phyloP scores from a whole-genome alignment of 371 early-diverging fungal genomes.

The Mucor mucedo region DNA sequence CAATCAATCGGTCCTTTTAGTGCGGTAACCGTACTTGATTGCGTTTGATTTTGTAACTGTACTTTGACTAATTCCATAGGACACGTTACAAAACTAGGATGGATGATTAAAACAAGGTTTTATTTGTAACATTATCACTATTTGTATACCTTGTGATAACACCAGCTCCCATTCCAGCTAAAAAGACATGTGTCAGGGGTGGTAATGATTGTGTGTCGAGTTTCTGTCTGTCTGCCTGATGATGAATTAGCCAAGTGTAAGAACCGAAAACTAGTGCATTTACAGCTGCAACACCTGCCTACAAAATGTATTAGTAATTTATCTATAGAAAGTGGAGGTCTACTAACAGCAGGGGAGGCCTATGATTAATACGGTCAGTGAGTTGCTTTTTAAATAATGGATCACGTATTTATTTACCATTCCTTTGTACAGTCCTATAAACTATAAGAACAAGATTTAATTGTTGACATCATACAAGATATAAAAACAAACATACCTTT shows the following conservation, averaged over 20 bases:
- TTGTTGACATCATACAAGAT: neutral
- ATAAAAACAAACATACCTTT: slow-evolving; percentile 45
- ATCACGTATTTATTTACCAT: slow-evolving; percentile 51
- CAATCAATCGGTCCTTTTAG: slow-evolving; percentile 67
- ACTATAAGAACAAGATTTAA: slow-evolving; percentile 31
- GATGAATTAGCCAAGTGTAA: slow-evolving; percentile 59
- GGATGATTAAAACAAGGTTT: neutral
- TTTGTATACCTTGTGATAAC: slow-evolving; percentile 58
- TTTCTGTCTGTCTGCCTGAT: slow-evolving; percentile 30
- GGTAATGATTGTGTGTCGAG: slow-evolving; percentile 12
- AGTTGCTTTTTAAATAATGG: slow-evolving; percentile 1
- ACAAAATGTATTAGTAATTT: slow-evolving; percentile 5
- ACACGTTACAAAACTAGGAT: slow-evolving; percentile 58
- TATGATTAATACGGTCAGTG: slow-evolving; percentile 12
- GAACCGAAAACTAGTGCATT: slow-evolving; percentile 75
- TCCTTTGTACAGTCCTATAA: slow-evolving; percentile 68
- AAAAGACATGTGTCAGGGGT: slow-evolving; percentile 52
- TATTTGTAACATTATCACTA: neutral
- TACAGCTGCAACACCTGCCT: slow-evolving; percentile 69
- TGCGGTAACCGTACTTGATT: slow-evolving; percentile 1
- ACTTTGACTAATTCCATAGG: slow-evolving; percentile 75
- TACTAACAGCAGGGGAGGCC: slow-evolving; percentile 62
- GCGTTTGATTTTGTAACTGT: slow-evolving; percentile 62
- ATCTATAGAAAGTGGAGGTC: slow-evolving; percentile 5
- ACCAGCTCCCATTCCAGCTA: slow-evolving; percentile 71